Conservation (phyloP, 306 rosid genomes). For the Cucurbita argyrosperma region DNA sequence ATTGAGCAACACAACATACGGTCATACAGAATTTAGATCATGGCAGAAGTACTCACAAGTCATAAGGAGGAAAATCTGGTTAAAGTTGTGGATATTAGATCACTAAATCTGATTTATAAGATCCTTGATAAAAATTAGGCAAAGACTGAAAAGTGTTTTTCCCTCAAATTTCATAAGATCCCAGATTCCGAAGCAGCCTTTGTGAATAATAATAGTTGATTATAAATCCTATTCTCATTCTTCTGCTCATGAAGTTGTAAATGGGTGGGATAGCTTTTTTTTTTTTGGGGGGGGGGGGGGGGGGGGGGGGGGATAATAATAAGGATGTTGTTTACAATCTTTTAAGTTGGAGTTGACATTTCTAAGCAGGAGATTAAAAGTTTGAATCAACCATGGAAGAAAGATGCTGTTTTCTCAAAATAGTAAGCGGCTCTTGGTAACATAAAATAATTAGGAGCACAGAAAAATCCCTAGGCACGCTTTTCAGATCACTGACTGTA, state of each 20-base stretch:
- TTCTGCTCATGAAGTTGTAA: not conserved
- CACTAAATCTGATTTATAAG: not conserved
- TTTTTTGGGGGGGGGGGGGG: too few species aligned
- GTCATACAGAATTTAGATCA: conserved; percentile 3
- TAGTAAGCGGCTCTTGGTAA: not conserved
- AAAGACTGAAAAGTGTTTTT: not conserved
- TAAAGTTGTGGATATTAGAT: not conserved
- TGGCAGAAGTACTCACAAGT: conserved; percentile 5
- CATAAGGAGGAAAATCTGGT: not conserved
- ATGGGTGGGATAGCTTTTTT: not conserved
- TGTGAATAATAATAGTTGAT: not conserved
- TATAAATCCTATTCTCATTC: not conserved
- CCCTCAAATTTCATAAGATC: not conserved
- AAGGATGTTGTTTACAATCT: not conserved
- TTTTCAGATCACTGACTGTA: not conserved
- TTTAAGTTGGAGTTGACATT: not conserved
- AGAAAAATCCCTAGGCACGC: not conserved
- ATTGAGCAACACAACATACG: conserved; percentile 13
- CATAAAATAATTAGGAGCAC: not conserved
- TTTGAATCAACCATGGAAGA: not conserved
- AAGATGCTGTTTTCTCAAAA: not conserved
- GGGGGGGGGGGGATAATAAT: too few species aligned
- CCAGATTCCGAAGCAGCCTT: not conserved
- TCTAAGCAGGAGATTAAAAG: not conserved
- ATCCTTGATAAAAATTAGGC: not conserved